Evolutionary conservation across 306 rosid species (phyloP).

Genomic region (Oemleria cerasiformis): DNA sequence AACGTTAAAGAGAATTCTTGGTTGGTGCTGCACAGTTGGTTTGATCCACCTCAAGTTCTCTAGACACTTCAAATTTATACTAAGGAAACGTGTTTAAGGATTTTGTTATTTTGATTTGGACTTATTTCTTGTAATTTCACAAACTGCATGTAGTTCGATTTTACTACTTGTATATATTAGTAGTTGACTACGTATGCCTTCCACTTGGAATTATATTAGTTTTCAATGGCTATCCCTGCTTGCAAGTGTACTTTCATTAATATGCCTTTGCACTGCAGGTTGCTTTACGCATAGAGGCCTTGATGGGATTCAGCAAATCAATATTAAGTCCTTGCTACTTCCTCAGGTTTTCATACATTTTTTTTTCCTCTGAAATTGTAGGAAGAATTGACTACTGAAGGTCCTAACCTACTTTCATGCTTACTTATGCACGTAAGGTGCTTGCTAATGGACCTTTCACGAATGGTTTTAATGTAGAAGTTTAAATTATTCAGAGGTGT

Average conservation of each 20-base stretch:
- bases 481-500: background rate
- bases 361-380: slow-evolving; percentile 18
- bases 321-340: slow-evolving; percentile 62
- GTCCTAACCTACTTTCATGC: background rate
- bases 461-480: background rate
- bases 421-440: background rate
- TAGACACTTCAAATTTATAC: background rate
- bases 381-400: background rate
- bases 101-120: background rate
- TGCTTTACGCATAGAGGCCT: slow-evolving; percentile 60
- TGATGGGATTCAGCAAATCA: slow-evolving; percentile 62
- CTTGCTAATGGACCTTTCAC: background rate
- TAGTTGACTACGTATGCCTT: background rate
- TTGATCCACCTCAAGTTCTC: background rate
- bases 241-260: too few species aligned
- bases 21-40: background rate
- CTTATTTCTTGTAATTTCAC: background rate
- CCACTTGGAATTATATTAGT: background rate
- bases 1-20: background rate
- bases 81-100: background rate
- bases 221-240: background rate
- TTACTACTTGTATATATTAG: background rate
- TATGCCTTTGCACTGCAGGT: slow-evolving; percentile 42
- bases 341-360: slow-evolving; percentile 53
- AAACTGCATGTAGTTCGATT: background rate